Base-by-base conservation (phyloP, 1,284 basidiomycete genomes). In the Ceratobasidium sp. region DNA sequence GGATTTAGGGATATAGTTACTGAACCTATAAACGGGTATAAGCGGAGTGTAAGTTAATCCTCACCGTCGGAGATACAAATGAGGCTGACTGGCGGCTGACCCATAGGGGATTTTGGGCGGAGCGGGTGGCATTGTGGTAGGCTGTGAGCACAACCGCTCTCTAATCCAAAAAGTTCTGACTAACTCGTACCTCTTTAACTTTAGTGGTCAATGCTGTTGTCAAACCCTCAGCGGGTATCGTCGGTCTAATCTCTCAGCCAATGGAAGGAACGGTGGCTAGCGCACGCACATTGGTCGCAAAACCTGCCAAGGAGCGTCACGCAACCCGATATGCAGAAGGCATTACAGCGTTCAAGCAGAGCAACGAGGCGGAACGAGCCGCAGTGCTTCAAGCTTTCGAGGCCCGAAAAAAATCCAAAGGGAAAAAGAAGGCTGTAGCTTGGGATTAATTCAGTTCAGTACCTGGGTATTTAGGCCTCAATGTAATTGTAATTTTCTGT, bases 1-100 rank as follows among this genome's bases (percentile, higher is more conserved):
- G 85, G 83, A 13, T 82, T 86, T 64, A 82, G 82, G 0, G 84
- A 84, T 1, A 76, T 85, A 1, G 79, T 85, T 13, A 80, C 76
- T 13, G 84, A 85, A 73, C 83, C 85, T 0, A 69, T 82, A 3
- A 76, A 79, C 71, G 83, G 83, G 22, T 67, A 54, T 15, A 67
- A 55, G 20, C 20, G 83, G 74, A 82, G 82, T 73, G 82, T 67
- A 34, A 43, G 40, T 20, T 35, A 12, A 10, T 40, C 8, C 29
- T 6, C 38, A 43, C 40, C 2, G 31, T 35, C 34, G 6, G n/a
- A 43, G 6, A 47, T 13, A 22, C 10, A 12, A 12, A 6, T 47
- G 7, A 17, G 38, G 20, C 43, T 47, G 43, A 47, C 20, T 20
- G 13, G 15, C 7, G 38, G 38, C 17, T 40, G 29, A 1, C 25